Evolutionary conservation across 129 eudicot species (phyloP), one percentile per base, ranked within the genome.

Genomic region (Deinandra increscens): DNA sequence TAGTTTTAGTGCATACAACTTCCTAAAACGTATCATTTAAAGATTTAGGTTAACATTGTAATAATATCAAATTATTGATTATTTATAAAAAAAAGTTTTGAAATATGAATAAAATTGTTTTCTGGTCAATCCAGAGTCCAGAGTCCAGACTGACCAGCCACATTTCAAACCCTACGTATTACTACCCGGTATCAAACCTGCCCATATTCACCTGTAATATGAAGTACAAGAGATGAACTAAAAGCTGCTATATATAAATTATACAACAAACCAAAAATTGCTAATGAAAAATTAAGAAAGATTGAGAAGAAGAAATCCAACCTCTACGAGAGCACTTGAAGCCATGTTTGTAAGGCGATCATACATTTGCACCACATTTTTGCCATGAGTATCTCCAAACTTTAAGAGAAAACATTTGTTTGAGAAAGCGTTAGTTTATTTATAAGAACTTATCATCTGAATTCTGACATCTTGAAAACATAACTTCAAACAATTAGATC

Each of bases 291-390:
- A 51, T 10, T 12, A 53, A 7, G 68, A 22, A 56, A 68, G 46
- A 49, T 18, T 9, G 49, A 54, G 48, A 63, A 31, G 48, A 1
- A 63, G 51, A 69, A 38, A 69, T 67, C 76, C 72, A 60, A 89
- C 96, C 95, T 93, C 90, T 72, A 82, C 89, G 77, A 80, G 95
- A 72, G 98, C 82, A 81, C 72, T 56, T 46, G 95, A 74, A 69
- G 98, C 98, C 85, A 86, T 72, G 37, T 81, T 73, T 34, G 91
- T 61, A 38, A 93, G 90, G 18, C 82, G 83, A 19, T 77, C 85
- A 83, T 93, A 89, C 98, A 93, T 83, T 70, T 80, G 76, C 68
- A 85, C 87, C 55, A 58, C 55, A 64, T 76, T 75, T 53, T 75
- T 81, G 60, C 79, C 68, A 18, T 50, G 66, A 6, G 18, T 36